phyloP scores from a whole-genome alignment of 2,329 filamentous ascomycete genomes.

The Setomelanomma holmii region DNA sequence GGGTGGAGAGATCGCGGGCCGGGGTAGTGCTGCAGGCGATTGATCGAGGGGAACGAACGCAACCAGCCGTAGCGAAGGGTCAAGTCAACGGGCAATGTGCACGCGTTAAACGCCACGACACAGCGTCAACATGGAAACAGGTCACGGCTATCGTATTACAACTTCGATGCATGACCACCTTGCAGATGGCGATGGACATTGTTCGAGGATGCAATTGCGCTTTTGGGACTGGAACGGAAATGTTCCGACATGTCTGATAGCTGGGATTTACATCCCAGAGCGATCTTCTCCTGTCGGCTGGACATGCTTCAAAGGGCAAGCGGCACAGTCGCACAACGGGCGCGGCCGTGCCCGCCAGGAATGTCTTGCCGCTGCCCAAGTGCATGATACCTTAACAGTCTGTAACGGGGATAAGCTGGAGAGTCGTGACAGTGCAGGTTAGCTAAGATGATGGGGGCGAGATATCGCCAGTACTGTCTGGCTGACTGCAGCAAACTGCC shows the following conservation, averaged over 20 bases:
- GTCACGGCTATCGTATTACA: constrained; percentile 1
- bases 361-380: neutral
- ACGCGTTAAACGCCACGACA: neutral
- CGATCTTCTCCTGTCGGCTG: constrained; percentile 13
- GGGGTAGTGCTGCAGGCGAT: neutral
- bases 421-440: neutral
- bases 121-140: neutral
- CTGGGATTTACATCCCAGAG: constrained; percentile 4
- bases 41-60: neutral
- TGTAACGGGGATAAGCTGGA: constrained; percentile 4
- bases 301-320: constrained; percentile 21
- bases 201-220: neutral
- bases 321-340: constrained; percentile 13
- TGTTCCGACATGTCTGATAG: constrained; percentile 10
- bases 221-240: constrained; percentile 2
- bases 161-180: neutral
- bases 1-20: neutral
- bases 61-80: neutral
- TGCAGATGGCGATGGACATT: neutral
- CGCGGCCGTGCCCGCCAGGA: neutral
- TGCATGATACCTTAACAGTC: constrained; percentile 1
- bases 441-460: neutral
- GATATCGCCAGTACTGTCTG: neutral
- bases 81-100: neutral
- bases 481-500: neutral